Conservation (phyloP, 305 asterid species). For the Rubia tinctorum region DNA sequence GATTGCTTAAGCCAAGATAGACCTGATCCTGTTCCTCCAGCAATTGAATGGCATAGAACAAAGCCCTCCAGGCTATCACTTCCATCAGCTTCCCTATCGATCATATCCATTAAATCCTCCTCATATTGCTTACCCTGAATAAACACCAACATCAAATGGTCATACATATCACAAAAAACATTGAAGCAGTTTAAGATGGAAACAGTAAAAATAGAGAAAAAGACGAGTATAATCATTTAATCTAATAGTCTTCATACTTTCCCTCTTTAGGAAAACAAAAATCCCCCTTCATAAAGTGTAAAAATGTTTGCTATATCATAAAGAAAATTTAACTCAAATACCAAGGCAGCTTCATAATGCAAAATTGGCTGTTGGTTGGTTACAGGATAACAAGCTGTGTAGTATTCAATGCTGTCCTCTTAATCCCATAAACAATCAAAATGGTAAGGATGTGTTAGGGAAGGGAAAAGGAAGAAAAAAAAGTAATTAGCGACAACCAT, state of each 20-base stretch:
- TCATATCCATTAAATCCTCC: slow-evolving; percentile 99
- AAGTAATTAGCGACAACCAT: background rate
- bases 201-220: background rate
- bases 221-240: too few relatives aligned
- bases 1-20: slow-evolving; percentile 8
- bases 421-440: background rate
- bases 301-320: background rate
- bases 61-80: slow-evolving; percentile 99
- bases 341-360: background rate
- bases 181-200: background rate
- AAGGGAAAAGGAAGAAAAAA: background rate
- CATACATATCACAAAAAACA: background rate
- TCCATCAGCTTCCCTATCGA: slow-evolving; percentile 99
- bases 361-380: background rate
- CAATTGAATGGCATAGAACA: slow-evolving; percentile 97
- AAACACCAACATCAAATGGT: slow-evolving; percentile 14
- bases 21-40: slow-evolving; percentile 99
- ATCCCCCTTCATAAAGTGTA: background rate
- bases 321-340: background rate
- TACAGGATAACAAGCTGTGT: background rate
- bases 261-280: background rate
- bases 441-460: background rate
- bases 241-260: background rate
- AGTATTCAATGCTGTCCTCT: background rate
- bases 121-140: slow-evolving; percentile 90